phyloP scores from a whole-genome alignment of 2,329 filamentous ascomycete species.

The Epichloe aotearoae region DNA sequence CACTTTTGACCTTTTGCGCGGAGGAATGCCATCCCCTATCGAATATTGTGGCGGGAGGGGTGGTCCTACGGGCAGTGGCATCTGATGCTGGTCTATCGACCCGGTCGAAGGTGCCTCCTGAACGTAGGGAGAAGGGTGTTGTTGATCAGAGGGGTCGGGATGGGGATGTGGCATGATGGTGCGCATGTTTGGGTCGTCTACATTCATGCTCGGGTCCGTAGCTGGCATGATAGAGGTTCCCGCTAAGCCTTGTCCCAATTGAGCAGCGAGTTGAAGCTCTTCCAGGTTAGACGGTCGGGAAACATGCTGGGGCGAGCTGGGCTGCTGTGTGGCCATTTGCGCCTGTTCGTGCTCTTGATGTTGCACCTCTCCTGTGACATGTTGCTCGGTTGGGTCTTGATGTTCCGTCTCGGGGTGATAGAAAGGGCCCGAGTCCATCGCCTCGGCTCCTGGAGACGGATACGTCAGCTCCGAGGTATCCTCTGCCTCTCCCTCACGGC shows the following conservation, averaged over 20 bases:
- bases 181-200: conserved; percentile 29
- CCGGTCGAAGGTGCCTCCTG: conserved; percentile 24
- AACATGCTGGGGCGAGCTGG: conserved; percentile 26
- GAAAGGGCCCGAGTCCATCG: conserved; percentile 29
- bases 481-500: conserved; percentile 22
- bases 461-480: conserved; percentile 28
- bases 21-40: conserved; percentile 46
- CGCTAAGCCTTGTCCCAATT: conserved; percentile 41
- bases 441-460: conserved; percentile 32
- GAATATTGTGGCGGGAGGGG: conserved; percentile 25
- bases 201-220: conserved; percentile 30
- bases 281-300: conserved; percentile 34
- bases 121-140: conserved; percentile 23
- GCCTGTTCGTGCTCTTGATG: conserved; percentile 18
- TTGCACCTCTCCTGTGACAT: conserved; percentile 17
- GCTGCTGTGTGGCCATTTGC: conserved; percentile 18
- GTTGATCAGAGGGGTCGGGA: conserved; percentile 22
- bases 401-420: conserved; percentile 26
- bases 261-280: conserved; percentile 45
- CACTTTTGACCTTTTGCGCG: conserved; percentile 71
- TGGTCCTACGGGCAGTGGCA: conserved; percentile 24
- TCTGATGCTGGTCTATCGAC: conserved; percentile 22
- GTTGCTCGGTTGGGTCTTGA: conserved; percentile 15
- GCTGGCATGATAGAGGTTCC: conserved; percentile 33
- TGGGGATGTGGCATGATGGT: conserved; percentile 32